Evolutionary conservation across 164 flowering plant species (phyloP), one percentile per base, ranked within the genome.

Genomic region (Dillenia suffruticosa): DNA sequence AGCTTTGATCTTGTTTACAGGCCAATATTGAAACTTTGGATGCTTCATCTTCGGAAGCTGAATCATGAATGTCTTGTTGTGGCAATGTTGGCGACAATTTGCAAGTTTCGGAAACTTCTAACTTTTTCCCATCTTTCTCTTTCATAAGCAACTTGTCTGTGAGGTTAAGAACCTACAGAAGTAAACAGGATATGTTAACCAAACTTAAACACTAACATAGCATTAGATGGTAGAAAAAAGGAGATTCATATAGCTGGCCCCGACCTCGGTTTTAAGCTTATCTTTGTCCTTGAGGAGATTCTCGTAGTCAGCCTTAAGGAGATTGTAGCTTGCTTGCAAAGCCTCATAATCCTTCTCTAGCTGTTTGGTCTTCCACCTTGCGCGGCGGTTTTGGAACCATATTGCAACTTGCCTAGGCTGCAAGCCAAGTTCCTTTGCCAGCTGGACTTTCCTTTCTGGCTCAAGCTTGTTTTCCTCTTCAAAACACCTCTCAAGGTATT

Each of bases 401-500:
- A 81, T 78, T 2, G 84, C 82, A 54, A 90, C 83, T 61, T 87
- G 96, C 13, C 94, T 73, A 24, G 93, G 91, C 74, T 89, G 89
- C 77, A 87, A 60, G n/a, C 85, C 88, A 5, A 87, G 79, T 47
- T 85, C 87, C 65, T 77, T 82, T 0, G 96, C 93, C 1, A 89
- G 87, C 75, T 82, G 82, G 50, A 77, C 44, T 66, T 89, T 89
- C 72, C 93, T 77, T 22, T 89, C 93, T 0, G 93, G 93, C 61
- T 89, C 93, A n/a, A 89, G 91, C 79, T 85, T 89, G 76, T 89
- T 89, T 57, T 89, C 96, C n/a, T 67, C 66, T 74, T 84, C 90
- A 50, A 89, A 89, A 53, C 70, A 83, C 68, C 59, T 82, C 76
- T 89, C 96, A 1, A 89, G 85, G 65, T 80, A 82, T 70, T 77